Evolutionary conservation across 148 eudicot genomes (phyloP), one percentile per base, ranked within the genome.

Genomic region (Mesembryanthemum crystallinum): DNA sequence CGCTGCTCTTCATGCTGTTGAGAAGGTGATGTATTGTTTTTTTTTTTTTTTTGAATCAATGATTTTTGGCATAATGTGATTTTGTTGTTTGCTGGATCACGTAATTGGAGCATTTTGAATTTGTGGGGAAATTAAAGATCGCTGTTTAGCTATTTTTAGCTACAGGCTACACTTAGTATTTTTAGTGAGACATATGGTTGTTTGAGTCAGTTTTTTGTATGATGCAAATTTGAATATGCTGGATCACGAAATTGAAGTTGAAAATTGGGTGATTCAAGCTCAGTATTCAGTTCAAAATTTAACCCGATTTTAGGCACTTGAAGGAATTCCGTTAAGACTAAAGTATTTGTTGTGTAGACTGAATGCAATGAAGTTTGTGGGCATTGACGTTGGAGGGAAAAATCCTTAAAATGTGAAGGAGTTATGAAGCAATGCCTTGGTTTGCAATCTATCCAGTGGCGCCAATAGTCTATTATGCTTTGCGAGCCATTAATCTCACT

Each of bases 1-100:
- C 7, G 98, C 98, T 30, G 98, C 98, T 54, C 94, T 94, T 69
- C 98, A 94, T 64, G 98, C 98, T 4, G 97, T 94, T 29, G 98
- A 92, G 81, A 94, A 92, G 96, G 98, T 92, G 17, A 0, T 35
- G 1, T 45, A 11, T 10, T 67, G 21, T 39, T 14, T 4, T 12
- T 14, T 5, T 35, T 54, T 20, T 13, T 37, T 67, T 3, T 47
- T 47, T 8, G 17, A 24, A 67, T 69, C n/a, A 30, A 37, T 62
- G 14, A 15, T 29, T 30, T 62, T 30, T 60, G 6, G 5, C 8
- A 7, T 29, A 20, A 62, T 28, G 63, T 1, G 20, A 28, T 61
- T 24, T 62, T 7, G 5, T 62, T 62, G 7, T 63, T 30, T 71
- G 62, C 45, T 32, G 62, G 73, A 52, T 54, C 57, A 43, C 9